Conservation (phyloP, 148 eudicot species). For the Rhododendron molle region DNA sequence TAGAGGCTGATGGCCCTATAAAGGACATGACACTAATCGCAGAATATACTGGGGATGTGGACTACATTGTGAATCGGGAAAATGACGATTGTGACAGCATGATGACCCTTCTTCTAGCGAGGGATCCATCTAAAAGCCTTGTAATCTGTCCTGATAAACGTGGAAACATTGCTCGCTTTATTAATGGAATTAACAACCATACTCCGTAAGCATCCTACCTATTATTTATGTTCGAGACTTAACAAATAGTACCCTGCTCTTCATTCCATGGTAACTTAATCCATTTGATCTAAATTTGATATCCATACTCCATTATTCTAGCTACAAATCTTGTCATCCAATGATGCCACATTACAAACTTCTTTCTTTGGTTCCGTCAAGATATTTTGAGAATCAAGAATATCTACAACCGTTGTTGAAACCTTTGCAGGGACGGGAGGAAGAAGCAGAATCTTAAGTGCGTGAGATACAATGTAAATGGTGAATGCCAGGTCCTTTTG, state of each 20-base stretch:
- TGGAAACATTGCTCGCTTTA: slow-evolving; percentile 88
- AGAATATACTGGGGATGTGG: slow-evolving; percentile 90
- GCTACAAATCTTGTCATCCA: not conserved
- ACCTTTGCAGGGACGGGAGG: slow-evolving; percentile 64
- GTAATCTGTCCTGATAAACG: slow-evolving; percentile 89
- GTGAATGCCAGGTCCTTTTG: slow-evolving; percentile 76
- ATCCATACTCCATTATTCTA: not conserved
- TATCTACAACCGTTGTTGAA: slow-evolving; percentile 11
- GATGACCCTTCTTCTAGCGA: slow-evolving; percentile 87
- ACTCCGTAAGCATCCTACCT: slow-evolving; percentile 49
- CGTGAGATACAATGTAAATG: slow-evolving; percentile 72
- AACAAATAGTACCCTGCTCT: not conserved
- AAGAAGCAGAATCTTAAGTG: slow-evolving; percentile 86
- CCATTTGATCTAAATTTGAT: not conserved
- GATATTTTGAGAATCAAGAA: not conserved
- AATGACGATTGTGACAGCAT: slow-evolving; percentile 84
- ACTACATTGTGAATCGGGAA: slow-evolving; percentile 77
- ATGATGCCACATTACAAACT: not conserved
- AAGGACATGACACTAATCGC: slow-evolving; percentile 77
- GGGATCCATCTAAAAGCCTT: slow-evolving; percentile 58
- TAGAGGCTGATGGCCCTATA: slow-evolving; percentile 77
- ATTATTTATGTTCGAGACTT: slow-evolving; percentile 5
- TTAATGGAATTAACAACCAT: slow-evolving; percentile 90
- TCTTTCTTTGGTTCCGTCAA: not conserved
- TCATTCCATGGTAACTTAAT: not conserved